Evolutionary conservation across 2,329 filamentous ascomycete genomes (phyloP), one percentile per base, ranked within the genome.

Genomic region (Botrytis byssoidea): DNA sequence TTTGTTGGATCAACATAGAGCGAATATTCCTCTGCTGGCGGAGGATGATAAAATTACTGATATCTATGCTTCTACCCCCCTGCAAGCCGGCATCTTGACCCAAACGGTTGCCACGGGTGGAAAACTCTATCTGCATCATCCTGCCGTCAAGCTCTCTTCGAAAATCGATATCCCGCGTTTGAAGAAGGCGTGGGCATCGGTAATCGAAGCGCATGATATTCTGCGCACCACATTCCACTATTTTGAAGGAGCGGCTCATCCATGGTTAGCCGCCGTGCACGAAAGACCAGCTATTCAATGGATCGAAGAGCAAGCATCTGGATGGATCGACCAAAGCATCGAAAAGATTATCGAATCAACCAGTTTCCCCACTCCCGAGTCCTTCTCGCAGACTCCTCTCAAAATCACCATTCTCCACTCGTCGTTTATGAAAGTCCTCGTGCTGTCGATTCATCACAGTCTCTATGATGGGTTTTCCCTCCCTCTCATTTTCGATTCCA

Each of bases 381-480:
- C 68, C 16, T 70, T 70, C 40, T 70, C 68, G 18, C 59, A 22
- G 9, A 40, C 55, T 29, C 68, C 55, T 42, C 68, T 70, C 32
- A 55, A 42, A 32, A 55, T 32, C 29, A 70, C 40, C 18, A 32
- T 60, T 59, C 20, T 70, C 29, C 10, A 35, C 4, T 70, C 55
- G 10, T 42, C 40, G 12, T 77, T 74, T 64, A 74, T 76, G 25
- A 77, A 76, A 37, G 60, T 78, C 25, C 87, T 88, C 73, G 83
- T 88, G 22, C 79, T 87, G 73, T 86, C 85, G 1, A 86, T 88
- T 81, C 87, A 89, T 74, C 87, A 89, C 75, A 85, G 85, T 10
- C 78, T 88, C 0, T 89, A 89, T 74, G 87, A 89, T 71, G 87
- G 87, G 25, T 88, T 86, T 86, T 85, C 83, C 0, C 74, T 80